A percentile compares a stretch with the other conserved stretches of the same genome.
phyloP scores from a whole-genome alignment of 306 rosid genomes.

The Chamaecrista fasciculata region DNA sequence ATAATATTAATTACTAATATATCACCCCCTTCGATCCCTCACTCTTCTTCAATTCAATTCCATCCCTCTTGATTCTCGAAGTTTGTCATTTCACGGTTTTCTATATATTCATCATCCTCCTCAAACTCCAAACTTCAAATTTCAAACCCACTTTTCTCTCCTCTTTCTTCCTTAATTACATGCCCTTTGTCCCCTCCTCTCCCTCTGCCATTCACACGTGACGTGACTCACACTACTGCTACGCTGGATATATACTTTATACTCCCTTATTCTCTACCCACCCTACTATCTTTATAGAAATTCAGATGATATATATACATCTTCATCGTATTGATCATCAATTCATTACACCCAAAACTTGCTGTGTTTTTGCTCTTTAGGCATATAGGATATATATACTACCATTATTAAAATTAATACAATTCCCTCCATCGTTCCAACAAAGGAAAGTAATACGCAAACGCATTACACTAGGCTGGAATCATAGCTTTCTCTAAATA shows the following conservation, averaged over 20 bases:
- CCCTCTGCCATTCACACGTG: conserved; percentile 2
- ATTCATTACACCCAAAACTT: not conserved
- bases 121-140: conserved; percentile 19
- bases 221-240: not conserved
- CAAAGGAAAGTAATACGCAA: conserved; percentile 1
- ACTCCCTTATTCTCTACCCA: not conserved
- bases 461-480: not conserved
- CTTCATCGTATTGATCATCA: not conserved
- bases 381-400: too few relatives aligned
- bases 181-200: conserved; percentile 50
- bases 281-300: not conserved
- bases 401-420: too few relatives aligned
- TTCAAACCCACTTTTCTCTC: conserved; percentile 32
- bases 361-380: not conserved
- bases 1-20: too few relatives aligned
- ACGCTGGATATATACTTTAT: not conserved
- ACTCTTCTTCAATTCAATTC: conserved; percentile 37
- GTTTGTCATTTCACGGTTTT: conserved; percentile 49
- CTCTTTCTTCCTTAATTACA: conserved; percentile 42
- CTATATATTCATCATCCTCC: conserved; percentile 29
- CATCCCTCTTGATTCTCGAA: conserved; percentile 34
- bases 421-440: not conserved
- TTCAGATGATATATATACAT: not conserved
- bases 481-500: too few relatives aligned
- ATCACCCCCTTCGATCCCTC: conserved; percentile 33